Evolutionary conservation across 306 rosid species (phyloP).

Genomic region (Sindora glabra): DNA sequence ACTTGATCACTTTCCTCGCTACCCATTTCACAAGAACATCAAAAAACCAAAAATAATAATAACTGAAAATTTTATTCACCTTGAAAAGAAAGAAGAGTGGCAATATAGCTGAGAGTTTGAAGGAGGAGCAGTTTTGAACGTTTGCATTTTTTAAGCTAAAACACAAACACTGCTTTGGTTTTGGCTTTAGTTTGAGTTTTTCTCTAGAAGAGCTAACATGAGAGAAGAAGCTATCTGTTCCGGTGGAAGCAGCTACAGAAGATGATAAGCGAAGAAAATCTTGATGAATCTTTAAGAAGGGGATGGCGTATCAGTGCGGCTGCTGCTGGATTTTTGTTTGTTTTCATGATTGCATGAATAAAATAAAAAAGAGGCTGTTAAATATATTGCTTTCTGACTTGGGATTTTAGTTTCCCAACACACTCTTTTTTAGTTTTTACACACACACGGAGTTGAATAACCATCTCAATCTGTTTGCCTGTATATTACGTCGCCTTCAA

Average conservation of each 20-base stretch:
- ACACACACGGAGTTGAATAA: conserved; percentile 30
- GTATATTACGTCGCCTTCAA: conserved; percentile 15
- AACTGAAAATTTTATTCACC: conserved; percentile 24
- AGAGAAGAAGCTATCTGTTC: background rate
- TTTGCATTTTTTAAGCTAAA: conserved; percentile 43
- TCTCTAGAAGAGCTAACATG: background rate
- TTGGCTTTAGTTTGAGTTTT: too few species aligned
- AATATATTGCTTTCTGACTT: conserved; percentile 71
- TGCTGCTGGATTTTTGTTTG: background rate
- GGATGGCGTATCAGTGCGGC: conserved; percentile 50
- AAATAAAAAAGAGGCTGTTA: too few species aligned
- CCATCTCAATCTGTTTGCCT: conserved; percentile 21
- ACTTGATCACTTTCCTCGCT: background rate
- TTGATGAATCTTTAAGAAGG: conserved; percentile 47
- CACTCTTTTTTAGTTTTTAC: too few species aligned
- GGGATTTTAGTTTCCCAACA: conserved; percentile 80
- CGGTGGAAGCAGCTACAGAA: background rate
- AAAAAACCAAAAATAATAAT: background rate
- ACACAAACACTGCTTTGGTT: background rate
- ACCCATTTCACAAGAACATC: background rate
- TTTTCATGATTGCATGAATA: too few species aligned
- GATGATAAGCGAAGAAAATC: conserved; percentile 14
- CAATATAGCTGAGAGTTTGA: conserved; percentile 39
- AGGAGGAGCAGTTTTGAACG: conserved; percentile 41
- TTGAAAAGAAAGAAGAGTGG: conserved; percentile 43